Evolutionary conservation across 2,329 filamentous ascomycete species (phyloP), one percentile per base, ranked within the genome.

Genomic region (Aspergillus felis): DNA sequence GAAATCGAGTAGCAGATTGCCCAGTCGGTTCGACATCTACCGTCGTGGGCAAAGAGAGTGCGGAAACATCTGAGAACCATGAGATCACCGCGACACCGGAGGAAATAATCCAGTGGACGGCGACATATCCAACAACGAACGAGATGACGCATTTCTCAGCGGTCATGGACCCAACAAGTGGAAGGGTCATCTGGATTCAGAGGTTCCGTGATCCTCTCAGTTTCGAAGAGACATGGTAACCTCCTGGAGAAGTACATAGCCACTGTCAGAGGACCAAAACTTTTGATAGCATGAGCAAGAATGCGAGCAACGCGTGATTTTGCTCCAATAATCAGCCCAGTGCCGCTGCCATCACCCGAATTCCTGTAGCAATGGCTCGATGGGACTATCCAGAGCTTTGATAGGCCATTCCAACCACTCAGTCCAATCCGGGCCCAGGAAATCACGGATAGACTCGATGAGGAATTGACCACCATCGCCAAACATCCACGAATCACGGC

Each of bases 71-170:
- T 32, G 59, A 63, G 28, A 50, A 56, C 51, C 60, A 64, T 35
- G 61, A 64, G 38, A 53, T 68, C 10, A 67, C 64, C 10, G 61
- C 69, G 29, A 69, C 64, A 58, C 67, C 70, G 9, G 51, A 59
- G 14, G 71, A 77, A 29, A 64, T 85, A 3, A 70, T 76, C 2
- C 62, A 70, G 10, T 84, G 83, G 83, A 71, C 85, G 8, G 71
- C 73, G 24, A 71, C 71, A 14, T 82, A 79, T 58, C 84, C 84
- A 0, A 81, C 82, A 3, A 78, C 78, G 17, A 87, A 86, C 63
- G 80, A 84, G 55, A 75, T 74, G 38, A 86, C 83, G 2, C 84
- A 87, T 69, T 87, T 82, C 68, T 78, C 79, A 3, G 78, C 78
- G 22, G 70, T 87, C 28, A 79, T 87, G 79, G 84, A 87, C 69